These are phyloP conservation scores for Yamadazyma insecticola DNA, from an alignment of 805 yeast genomes.

Conservation along the genomic window DNA sequence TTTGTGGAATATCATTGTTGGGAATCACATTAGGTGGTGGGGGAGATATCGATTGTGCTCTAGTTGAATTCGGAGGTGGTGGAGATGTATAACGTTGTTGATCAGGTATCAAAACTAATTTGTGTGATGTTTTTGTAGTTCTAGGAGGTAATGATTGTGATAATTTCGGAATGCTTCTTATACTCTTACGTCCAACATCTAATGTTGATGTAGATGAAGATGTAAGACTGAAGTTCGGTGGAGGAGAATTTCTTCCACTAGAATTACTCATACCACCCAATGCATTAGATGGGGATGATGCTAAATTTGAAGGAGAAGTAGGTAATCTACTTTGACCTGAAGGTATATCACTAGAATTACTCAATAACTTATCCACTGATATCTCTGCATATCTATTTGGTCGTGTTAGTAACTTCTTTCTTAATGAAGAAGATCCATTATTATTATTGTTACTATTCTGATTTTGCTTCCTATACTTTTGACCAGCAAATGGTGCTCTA, in stretches of 20 bases:
- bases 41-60: slow-evolving; percentile 8
- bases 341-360: slow-evolving; percentile 83
- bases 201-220: slow-evolving; percentile 7
- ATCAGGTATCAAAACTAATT: slow-evolving; percentile 82
- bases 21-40: slow-evolving; percentile 5
- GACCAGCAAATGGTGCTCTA: slow-evolving; percentile 82
- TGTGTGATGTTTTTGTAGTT: slow-evolving; percentile 82
- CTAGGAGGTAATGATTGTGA: slow-evolving; percentile 60
- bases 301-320: slow-evolving; percentile 6
- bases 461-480: slow-evolving; percentile 35
- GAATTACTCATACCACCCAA: neutral
- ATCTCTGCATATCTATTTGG: slow-evolving; percentile 62
- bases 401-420: slow-evolving; percentile 24
- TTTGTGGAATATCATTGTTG: slow-evolving; percentile 21
- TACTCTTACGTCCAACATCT: slow-evolving; percentile 21
- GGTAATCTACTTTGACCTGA: slow-evolving; percentile 60
- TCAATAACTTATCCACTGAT: slow-evolving; percentile 72
- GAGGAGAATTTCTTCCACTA: slow-evolving; percentile 9
- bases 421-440: slow-evolving; percentile 16
- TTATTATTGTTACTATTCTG: slow-evolving; percentile 11
- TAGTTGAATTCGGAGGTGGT: slow-evolving; percentile 10
- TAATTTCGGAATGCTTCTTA: slow-evolving; percentile 48
- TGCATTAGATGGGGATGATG: slow-evolving; percentile 11
- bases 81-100: slow-evolving; percentile 23
- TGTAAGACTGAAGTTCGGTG: slow-evolving; percentile 15